Conservation (phyloP, 164 flowering plant species). For the Vitis labrusca region DNA sequence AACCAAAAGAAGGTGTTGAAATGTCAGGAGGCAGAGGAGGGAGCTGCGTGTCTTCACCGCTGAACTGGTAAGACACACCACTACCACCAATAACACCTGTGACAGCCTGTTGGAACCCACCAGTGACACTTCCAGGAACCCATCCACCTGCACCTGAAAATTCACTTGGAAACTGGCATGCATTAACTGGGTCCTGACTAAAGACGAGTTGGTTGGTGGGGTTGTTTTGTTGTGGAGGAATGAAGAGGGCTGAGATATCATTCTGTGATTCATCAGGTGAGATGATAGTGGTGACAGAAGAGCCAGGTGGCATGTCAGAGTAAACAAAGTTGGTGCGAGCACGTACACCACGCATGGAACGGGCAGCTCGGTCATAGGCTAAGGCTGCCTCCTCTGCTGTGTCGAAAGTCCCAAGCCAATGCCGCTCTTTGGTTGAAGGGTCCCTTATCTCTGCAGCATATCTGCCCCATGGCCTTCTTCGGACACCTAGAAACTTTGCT, state of each 20-base stretch:
- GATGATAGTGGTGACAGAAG: constrained; percentile 38
- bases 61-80: not conserved
- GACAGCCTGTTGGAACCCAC: constrained; percentile 6
- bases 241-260: constrained; percentile 20
- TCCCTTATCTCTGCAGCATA: constrained; percentile 37
- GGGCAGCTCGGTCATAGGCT: constrained; percentile 41
- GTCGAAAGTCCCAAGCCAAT: constrained; percentile 42
- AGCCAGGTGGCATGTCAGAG: constrained; percentile 37
- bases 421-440: constrained; percentile 41
- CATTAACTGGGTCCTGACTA: constrained; percentile 8
- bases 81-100: not conserved
- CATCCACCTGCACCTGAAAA: not conserved
- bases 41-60: constrained; percentile 21
- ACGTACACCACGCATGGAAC: constrained; percentile 39
- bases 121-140: constrained; percentile 1
- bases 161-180: constrained; percentile 1
- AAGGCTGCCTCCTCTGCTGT: constrained; percentile 39
- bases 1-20: constrained; percentile 10
- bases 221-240: constrained; percentile 3
- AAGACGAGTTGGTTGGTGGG: constrained; percentile 11
- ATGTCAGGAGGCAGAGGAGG: constrained; percentile 39
- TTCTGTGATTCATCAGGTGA: constrained; percentile 34
- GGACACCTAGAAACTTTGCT: constrained; percentile 24
- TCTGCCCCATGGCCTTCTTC: constrained; percentile 38
- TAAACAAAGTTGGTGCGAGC: constrained; percentile 47